phyloP scores from a whole-genome alignment of 768 basidiomycete genomes.

The Suillus alpinus region DNA sequence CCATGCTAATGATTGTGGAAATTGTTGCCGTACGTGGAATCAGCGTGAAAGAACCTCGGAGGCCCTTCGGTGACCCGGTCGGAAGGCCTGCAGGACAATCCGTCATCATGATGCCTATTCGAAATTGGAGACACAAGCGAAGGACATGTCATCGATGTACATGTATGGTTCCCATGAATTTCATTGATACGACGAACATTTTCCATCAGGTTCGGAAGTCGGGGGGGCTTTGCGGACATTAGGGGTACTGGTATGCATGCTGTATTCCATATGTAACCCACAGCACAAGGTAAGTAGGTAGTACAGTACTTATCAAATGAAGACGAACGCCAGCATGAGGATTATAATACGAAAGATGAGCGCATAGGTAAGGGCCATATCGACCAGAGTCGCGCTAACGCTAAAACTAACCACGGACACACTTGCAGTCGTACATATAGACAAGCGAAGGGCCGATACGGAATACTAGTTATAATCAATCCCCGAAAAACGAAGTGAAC shows the following conservation, averaged over 20 bases:
- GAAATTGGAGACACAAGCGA: neutral
- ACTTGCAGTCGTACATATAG: slow-evolving; percentile 25
- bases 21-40: neutral
- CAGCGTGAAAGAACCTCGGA: neutral
- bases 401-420: slow-evolving; percentile 1
- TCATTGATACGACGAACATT: neutral
- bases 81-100: neutral
- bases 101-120: neutral
- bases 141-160: neutral
- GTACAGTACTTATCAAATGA: slow-evolving; percentile 5
- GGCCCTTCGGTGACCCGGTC: neutral
- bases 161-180: neutral
- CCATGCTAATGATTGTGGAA: neutral
- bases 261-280: slow-evolving; percentile 2
- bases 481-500: slow-evolving; percentile 10
- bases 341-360: slow-evolving; percentile 3
- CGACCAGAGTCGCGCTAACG: slow-evolving; percentile 2
- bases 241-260: neutral
- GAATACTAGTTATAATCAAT: slow-evolving; percentile 21
- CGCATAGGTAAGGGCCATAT: slow-evolving; percentile 5
- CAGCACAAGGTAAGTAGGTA: slow-evolving; percentile 2
- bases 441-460: slow-evolving; percentile 20
- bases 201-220: neutral
- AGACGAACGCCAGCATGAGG: slow-evolving; percentile 1
- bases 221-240: neutral